A percentile compares a stretch with the other conserved stretches of the same genome.
Conservation (phyloP, 495 filamentous ascomycete species). For the Mycothermus thermophilus region DNA sequence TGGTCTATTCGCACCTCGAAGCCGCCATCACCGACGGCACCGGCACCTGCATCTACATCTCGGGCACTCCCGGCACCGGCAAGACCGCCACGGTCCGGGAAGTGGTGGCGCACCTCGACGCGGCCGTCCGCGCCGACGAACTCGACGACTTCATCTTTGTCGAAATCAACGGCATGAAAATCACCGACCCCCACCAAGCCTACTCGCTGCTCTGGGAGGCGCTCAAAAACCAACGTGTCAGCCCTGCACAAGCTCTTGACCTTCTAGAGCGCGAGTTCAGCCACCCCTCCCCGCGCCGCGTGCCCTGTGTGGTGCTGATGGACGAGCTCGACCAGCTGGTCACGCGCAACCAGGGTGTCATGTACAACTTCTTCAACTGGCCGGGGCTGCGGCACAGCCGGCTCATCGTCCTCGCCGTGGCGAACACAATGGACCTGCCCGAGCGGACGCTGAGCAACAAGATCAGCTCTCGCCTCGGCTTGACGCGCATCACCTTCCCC, state of each 20-base stretch:
- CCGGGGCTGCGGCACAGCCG: conserved; percentile 81
- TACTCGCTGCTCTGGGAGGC: conserved; percentile 96
- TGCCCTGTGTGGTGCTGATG: conserved; percentile 97
- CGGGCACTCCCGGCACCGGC: conserved; percentile 96
- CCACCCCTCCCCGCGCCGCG: conserved; percentile 72
- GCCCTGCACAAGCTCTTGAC: conserved; percentile 78
- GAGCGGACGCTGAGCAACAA: conserved; percentile 96
- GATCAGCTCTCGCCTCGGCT: conserved; percentile 80
- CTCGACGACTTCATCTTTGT: conserved; percentile 98
- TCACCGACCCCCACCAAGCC: conserved; percentile 92
- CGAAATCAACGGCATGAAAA: conserved; percentile 99
- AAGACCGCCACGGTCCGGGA: conserved; percentile 97
- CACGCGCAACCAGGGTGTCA: conserved; percentile 93
- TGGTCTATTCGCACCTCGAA: conserved; percentile 86
- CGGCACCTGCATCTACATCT: conserved; percentile 96
- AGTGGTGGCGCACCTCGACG: conserved; percentile 78
- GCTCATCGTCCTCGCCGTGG: conserved; percentile 90
- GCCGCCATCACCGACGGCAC: conserved; percentile 87
- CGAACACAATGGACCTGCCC: conserved; percentile 98
- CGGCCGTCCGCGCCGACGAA: conserved; percentile 73
- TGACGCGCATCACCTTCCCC: conserved; percentile 88
- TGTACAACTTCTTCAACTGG: conserved; percentile 99
- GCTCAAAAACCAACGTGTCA: conserved; percentile 81
- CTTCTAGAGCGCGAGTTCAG: conserved; percentile 86
- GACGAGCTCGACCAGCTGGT: conserved; percentile 97